Percentiles rank a stretch among this genome's conserved stretches.
phyloP scores from a whole-genome alignment of 345 rosid species.

The Syzygium oleosum region DNA sequence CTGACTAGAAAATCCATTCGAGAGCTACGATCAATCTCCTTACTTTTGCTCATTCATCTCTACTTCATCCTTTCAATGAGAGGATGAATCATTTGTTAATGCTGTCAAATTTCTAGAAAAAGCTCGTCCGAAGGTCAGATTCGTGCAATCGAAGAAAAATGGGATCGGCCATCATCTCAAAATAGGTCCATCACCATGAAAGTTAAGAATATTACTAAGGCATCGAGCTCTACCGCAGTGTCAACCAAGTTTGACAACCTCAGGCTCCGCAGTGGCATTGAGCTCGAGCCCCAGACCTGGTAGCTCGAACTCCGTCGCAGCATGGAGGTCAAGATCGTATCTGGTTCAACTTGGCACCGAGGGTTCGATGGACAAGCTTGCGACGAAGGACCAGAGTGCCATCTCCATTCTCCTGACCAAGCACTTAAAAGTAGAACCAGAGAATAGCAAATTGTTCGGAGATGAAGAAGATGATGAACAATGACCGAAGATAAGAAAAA shows the following conservation, averaged over 20 bases:
- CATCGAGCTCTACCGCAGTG: no score
- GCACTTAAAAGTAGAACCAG: not conserved
- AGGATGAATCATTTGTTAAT: not conserved
- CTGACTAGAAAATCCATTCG: not conserved
- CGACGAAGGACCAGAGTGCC: not conserved
- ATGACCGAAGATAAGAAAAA: not conserved
- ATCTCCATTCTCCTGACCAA: not conserved
- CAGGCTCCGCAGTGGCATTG: no score
- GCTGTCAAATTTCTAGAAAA: no score
- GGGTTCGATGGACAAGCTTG: not conserved
- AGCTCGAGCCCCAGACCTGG: not conserved
- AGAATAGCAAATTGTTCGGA: not conserved
- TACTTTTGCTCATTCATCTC: not conserved
- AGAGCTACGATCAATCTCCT: not conserved
- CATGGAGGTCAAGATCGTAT: not conserved
- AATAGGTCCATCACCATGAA: no score
- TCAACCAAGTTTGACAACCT: no score
- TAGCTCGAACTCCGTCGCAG: not conserved
- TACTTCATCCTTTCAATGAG: not conserved
- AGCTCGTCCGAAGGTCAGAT: no score
- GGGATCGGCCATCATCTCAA: no score
- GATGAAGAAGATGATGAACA: not conserved
- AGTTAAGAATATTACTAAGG: no score
- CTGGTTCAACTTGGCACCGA: not conserved
- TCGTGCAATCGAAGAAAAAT: no score